These are phyloP conservation scores for Penicillium steckii DNA, from an alignment of 495 filamentous ascomycete species.

Conservation along the genomic window DNA sequence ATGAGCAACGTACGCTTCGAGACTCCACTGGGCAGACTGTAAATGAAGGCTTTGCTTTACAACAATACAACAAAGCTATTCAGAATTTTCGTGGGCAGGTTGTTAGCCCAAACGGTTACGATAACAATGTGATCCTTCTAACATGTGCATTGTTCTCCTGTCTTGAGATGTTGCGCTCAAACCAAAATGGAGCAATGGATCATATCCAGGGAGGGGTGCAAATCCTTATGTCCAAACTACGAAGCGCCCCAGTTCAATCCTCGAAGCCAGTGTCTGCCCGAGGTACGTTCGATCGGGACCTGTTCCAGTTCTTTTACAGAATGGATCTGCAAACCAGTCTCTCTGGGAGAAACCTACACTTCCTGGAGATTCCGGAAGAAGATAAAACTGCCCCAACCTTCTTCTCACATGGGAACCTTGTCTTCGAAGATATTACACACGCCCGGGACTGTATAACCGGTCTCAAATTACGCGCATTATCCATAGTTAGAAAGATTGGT, in stretches of 20 bases:
- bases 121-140: slow-evolving; percentile 19
- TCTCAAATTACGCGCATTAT: slow-evolving; percentile 8
- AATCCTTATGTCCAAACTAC: slow-evolving; percentile 6
- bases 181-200: slow-evolving; percentile 19
- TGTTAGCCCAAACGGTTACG: not conserved
- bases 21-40: not conserved
- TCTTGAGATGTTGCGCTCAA: slow-evolving; percentile 26
- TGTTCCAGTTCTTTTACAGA: slow-evolving; percentile 16
- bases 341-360: slow-evolving; percentile 8
- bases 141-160: slow-evolving; percentile 29
- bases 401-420: not conserved
- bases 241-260: not conserved
- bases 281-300: slow-evolving; percentile 7
- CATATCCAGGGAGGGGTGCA: slow-evolving; percentile 19
- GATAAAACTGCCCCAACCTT: not conserved
- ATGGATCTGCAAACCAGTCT: slow-evolving; percentile 19
- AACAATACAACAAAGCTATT: slow-evolving; percentile 58
- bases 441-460: slow-evolving; percentile 10
- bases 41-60: slow-evolving; percentile 36
- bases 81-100: slow-evolving; percentile 26
- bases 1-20: slow-evolving; percentile 42
- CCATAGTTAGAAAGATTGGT: slow-evolving; percentile 1
- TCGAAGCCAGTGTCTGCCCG: not conserved
- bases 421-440: slow-evolving; percentile 5
- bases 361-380: not conserved